A percentile compares a stretch with the other conserved stretches of the same genome.
Conservation (phyloP, 495 filamentous ascomycete genomes). For the Immersiella caudata region DNA sequence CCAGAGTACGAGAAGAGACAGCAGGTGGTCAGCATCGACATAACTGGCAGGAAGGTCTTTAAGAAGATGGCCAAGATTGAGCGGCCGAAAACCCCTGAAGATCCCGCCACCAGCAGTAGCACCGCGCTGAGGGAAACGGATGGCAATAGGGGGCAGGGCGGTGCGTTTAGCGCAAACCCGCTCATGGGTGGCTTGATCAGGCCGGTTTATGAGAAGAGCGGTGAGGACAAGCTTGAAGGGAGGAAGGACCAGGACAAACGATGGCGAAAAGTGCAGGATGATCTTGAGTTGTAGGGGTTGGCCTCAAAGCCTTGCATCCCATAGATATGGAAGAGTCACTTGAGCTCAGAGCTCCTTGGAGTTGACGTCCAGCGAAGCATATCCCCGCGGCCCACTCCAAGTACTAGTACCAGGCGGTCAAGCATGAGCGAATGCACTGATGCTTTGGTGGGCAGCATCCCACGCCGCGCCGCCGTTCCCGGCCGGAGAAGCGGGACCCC, state of each 20-base stretch:
- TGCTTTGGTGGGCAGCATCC: too few species aligned
- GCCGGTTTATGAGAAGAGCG: constrained; percentile 69
- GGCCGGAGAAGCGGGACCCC: too few species aligned
- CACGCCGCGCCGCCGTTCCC: too few species aligned
- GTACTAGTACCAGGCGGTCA: too few species aligned
- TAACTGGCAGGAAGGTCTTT: constrained; percentile 75
- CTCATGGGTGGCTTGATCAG: constrained; percentile 77
- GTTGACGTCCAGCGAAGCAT: too few species aligned
- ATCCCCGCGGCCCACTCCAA: too few species aligned
- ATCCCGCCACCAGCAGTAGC: constrained; percentile 15
- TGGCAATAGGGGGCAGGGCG: constrained; percentile 35
- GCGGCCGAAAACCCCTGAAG: constrained; percentile 47
- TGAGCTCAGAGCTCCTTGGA: too few species aligned
- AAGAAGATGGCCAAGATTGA: constrained; percentile 70
- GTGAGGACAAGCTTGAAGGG: constrained; percentile 35
- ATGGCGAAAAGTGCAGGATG: constrained; percentile 92
- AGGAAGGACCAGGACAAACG: constrained; percentile 52
- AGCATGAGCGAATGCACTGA: too few species aligned
- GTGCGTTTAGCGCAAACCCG: constrained; percentile 82
- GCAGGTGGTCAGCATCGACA: constrained; percentile 83
- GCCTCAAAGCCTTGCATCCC: background rate
- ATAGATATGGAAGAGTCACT: background rate
- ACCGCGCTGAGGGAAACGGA: constrained; percentile 30
- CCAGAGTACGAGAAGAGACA: constrained; percentile 93
- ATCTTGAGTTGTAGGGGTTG: constrained; percentile 54